Evolutionary conservation across 2,329 filamentous ascomycete genomes (phyloP).

Genomic region (Monilinia aucupariae): DNA sequence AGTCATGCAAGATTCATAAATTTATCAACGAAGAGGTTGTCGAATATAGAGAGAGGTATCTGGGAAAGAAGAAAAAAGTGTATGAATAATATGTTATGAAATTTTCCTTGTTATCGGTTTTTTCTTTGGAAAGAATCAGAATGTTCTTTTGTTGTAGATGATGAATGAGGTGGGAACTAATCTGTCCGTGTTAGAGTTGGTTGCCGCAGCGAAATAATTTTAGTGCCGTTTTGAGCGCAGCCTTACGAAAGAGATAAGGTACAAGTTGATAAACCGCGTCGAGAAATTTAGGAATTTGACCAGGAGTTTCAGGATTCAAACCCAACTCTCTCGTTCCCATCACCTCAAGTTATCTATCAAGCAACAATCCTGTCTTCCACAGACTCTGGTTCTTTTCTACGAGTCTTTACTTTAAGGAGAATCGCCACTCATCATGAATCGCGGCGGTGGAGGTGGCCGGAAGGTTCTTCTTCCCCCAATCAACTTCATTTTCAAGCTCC

Average conservation of each 20-base stretch:
- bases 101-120: background rate
- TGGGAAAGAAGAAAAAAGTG: background rate
- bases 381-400: background rate
- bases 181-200: conserved; percentile 2
- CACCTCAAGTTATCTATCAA: background rate
- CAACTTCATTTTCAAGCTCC: conserved; percentile 91
- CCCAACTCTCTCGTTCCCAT: conserved; percentile 6
- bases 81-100: background rate
- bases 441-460: conserved; percentile 42
- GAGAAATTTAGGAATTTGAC: conserved; percentile 6
- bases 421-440: conserved; percentile 31
- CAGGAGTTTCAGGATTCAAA: conserved; percentile 12
- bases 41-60: background rate
- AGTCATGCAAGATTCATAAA: conserved; percentile 19
- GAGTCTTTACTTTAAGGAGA: background rate
- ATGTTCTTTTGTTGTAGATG: conserved; percentile 10
- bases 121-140: conserved; percentile 12
- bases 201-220: conserved; percentile 16
- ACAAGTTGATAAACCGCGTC: conserved; percentile 3
- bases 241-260: conserved; percentile 6
- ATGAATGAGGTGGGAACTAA: background rate
- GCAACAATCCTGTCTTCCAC: background rate
- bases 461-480: conserved; percentile 71
- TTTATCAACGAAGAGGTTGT: background rate
- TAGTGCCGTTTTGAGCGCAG: conserved; percentile 15